Evolutionary conservation across 2,329 filamentous ascomycete species (phyloP).

Genomic region (Claviceps pazoutovae): DNA sequence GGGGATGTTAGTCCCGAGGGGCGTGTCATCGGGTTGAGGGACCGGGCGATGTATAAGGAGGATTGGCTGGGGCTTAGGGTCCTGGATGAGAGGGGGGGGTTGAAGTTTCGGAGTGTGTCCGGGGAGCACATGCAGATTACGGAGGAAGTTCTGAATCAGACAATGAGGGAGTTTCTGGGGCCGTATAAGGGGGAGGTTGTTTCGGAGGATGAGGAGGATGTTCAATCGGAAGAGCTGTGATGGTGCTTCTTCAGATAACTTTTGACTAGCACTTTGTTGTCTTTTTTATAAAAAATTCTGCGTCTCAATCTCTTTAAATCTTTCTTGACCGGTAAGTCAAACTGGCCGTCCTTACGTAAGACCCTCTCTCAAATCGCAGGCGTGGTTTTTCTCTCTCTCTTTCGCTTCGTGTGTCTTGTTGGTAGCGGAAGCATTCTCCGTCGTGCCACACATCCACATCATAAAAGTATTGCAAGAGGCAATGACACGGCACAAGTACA

Average conservation of each 20-base stretch:
- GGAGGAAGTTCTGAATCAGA: conserved; percentile 48
- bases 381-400: too few relatives aligned
- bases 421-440: too few relatives aligned
- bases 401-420: too few relatives aligned
- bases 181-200: conserved; percentile 27
- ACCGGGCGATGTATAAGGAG: conserved; percentile 64
- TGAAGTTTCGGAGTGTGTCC: conserved; percentile 59
- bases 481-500: neutral
- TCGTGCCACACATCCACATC: too few relatives aligned
- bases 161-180: conserved; percentile 56
- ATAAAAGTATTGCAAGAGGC: too few relatives aligned
- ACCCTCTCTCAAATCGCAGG: too few relatives aligned
- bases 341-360: too few relatives aligned
- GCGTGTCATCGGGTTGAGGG: conserved; percentile 49
- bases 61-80: conserved; percentile 82
- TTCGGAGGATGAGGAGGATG: conserved; percentile 7
- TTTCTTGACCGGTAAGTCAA: too few relatives aligned
- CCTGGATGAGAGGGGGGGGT: conserved; percentile 64
- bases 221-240: conserved; percentile 24
- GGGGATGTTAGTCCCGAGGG: conserved; percentile 58
- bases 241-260: too few relatives aligned
- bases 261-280: too few relatives aligned
- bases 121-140: conserved; percentile 76
- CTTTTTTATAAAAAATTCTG: too few relatives aligned
- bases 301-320: too few relatives aligned